Percentiles rank a stretch among this genome's conserved stretches.
Conservation (phyloP, 2,329 filamentous ascomycete genomes). For the Didymella keratinophila region DNA sequence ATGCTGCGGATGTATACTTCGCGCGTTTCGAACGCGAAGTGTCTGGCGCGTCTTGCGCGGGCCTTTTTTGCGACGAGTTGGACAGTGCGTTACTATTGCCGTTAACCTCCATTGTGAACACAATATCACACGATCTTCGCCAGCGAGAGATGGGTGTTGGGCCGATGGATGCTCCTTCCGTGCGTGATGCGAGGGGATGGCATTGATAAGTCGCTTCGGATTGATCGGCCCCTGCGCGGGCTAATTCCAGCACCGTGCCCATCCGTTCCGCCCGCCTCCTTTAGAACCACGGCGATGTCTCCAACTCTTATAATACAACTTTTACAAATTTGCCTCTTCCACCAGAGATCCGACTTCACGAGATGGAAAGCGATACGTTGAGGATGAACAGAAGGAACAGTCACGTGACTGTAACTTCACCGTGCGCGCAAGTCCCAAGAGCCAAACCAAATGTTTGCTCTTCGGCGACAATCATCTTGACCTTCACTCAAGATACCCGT, state of each 20-base stretch:
- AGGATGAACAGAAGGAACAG: neutral
- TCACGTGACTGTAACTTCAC: neutral
- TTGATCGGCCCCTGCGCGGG: neutral
- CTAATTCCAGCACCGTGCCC: neutral
- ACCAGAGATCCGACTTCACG: too few species aligned
- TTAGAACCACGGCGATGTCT: too few species aligned
- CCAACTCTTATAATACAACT: neutral
- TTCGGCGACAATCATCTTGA: neutral
- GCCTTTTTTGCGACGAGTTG: constrained; percentile 25
- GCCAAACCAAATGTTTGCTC: neutral
- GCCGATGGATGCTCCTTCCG: neutral
- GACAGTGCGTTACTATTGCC: neutral
- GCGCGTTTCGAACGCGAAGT: constrained; percentile 28
- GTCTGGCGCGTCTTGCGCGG: constrained; percentile 19
- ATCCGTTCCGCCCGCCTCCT: neutral
- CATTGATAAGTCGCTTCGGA: neutral
- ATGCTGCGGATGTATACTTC: constrained; percentile 32
- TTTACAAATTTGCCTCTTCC: neutral
- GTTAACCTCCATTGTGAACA: neutral
- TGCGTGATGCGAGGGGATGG: neutral
- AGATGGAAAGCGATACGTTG: neutral
- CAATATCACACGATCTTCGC: neutral
- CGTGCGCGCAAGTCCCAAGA: neutral
- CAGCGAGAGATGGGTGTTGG: neutral
- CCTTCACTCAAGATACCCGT: neutral